Evolutionary conservation across 1,284 basidiomycete genomes (phyloP), one percentile per base, ranked within the genome.

Genomic region (Trichosporon asahii): DNA sequence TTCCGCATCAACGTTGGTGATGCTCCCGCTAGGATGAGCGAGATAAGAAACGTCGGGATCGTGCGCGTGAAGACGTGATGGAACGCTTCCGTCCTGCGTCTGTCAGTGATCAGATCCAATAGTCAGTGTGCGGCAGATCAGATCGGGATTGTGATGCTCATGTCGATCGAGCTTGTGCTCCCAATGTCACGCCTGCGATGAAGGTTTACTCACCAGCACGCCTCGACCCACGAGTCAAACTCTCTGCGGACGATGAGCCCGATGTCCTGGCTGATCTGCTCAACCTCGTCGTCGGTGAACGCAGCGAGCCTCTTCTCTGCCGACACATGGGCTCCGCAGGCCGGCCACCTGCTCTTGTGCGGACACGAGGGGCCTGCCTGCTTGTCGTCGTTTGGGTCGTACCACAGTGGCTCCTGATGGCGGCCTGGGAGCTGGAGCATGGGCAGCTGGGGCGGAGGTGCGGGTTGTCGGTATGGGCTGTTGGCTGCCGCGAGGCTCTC

Each of bases 191-290:
- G 57, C 18, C 29, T 53, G 57, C 57, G 57, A 61, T 61, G 44
- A 12, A 14, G 23, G n/a, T n/a, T 44, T 8, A 75, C 83, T 74
- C 73, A 84, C 83, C 83, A 84, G 74, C 83, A 84, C 49, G 82
- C 76, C 70, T 84, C 82, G 37, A 84, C 80, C 82, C 82, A 84
- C 63, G 78, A 79, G 68, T 84, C 83, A 70, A 76, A 84, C 69
- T 84, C 83, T 49, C 78, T 75, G 40, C 81, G 70, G 57, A 83
- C 70, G 15, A 84, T 77, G 35, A 79, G 72, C 3, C 76, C 78
- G 74, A 84, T 76, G 74, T 83, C 81, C 55, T 70, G 73, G 31
- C 81, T 77, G 40, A 84, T 78, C 63, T 69, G 74, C 37, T 82
- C 80, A 53, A 83, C 72, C 68, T 83, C 81, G 18, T 74, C 75